These are phyloP conservation scores for Adansonia grandidieri DNA, from an alignment of 441 rosid genomes.

Conservation along the genomic window DNA sequence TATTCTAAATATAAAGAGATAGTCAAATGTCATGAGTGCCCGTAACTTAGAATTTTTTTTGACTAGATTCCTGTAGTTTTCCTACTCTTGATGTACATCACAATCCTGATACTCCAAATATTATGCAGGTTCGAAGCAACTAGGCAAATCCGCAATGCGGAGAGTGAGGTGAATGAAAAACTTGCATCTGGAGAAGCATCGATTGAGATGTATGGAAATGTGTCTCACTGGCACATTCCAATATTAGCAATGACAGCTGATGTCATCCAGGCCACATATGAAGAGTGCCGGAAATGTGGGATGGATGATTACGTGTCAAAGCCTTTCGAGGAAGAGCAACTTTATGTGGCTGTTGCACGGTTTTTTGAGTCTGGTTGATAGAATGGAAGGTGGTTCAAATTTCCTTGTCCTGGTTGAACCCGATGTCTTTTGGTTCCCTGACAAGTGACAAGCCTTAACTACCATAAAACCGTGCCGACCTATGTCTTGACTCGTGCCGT, in stretches of 20 bases:
- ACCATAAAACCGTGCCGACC: constrained; percentile 7
- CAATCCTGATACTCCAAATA: constrained; percentile 17
- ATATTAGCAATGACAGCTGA: constrained; percentile 98
- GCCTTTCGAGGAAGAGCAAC: constrained; percentile 88
- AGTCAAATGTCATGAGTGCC: not conserved
- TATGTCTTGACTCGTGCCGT: constrained; percentile 2
- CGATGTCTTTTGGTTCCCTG: constrained; percentile 26
- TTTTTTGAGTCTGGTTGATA: constrained; percentile 61
- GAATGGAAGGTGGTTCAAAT: constrained; percentile 28
- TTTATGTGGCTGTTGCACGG: constrained; percentile 75
- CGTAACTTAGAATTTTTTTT: not conserved
- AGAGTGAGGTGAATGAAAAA: constrained; percentile 58
- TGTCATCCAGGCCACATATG: constrained; percentile 80
- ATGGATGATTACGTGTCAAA: constrained; percentile 91
- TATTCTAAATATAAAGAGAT: not conserved
- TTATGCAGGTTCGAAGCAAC: constrained; percentile 84
- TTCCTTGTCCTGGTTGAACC: constrained; percentile 26
- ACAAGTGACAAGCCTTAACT: constrained; percentile 27
- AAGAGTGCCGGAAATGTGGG: constrained; percentile 77
- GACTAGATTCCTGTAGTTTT: not conserved
- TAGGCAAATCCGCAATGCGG: constrained; percentile 60
- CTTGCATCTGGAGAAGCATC: constrained; percentile 57
- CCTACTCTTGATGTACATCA: not conserved
- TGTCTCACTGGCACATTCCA: constrained; percentile 67
- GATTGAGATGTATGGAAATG: constrained; percentile 44